phyloP scores from a whole-genome alignment of 192 early-diverging fungal species.

The Chytriomyces confervae region DNA sequence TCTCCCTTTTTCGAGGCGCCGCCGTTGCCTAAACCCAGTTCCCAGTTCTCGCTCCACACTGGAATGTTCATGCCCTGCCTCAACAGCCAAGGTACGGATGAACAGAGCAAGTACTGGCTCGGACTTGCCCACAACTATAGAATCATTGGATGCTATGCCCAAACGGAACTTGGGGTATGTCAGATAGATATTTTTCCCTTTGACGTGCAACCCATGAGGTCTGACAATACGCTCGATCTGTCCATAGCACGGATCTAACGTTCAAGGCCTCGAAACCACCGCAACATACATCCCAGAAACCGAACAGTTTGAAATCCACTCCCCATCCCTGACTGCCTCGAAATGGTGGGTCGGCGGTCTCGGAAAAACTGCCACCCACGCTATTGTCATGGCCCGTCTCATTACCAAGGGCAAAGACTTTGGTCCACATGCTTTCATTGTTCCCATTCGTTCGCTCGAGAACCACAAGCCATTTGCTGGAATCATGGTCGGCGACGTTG shows the following conservation, averaged over 20 bases:
- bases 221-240: no score
- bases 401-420: slow-evolving; percentile 74
- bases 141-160: slow-evolving; percentile 87
- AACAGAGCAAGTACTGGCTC: slow-evolving; percentile 81
- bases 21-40: background rate
- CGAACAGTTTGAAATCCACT: slow-evolving; percentile 86
- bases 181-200: background rate
- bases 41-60: slow-evolving; percentile 70
- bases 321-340: slow-evolving; percentile 74
- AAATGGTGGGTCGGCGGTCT: slow-evolving; percentile 92
- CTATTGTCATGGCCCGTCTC: slow-evolving; percentile 84
- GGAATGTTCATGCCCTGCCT: slow-evolving; percentile 86
- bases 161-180: slow-evolving; percentile 76
- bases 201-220: slow-evolving; percentile 30
- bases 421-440: slow-evolving; percentile 81
- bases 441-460: slow-evolving; percentile 79
- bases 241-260: slow-evolving; percentile 72
- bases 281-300: slow-evolving; percentile 83
- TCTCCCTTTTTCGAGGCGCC: no score
- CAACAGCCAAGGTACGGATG: slow-evolving; percentile 71
- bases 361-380: slow-evolving; percentile 72
- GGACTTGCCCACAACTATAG: slow-evolving; percentile 73
- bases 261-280: slow-evolving; percentile 90
- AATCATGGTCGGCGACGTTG: slow-evolving; percentile 84
- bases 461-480: slow-evolving; percentile 77